phyloP scores from a whole-genome alignment of 345 rosid species.

The Stellera chamaejasme region DNA sequence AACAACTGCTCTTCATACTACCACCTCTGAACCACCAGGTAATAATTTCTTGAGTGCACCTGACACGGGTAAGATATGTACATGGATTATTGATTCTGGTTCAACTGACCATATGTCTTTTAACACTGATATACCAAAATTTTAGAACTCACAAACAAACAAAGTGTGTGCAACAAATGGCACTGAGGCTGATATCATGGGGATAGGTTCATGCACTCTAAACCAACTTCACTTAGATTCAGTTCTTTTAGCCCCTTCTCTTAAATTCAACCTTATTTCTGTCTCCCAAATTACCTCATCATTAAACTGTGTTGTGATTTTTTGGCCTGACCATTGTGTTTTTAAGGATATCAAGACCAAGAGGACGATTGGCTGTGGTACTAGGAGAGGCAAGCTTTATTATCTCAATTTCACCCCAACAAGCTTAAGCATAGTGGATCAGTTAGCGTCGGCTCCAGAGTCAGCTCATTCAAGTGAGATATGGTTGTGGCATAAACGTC shows the following conservation, averaged over 20 bases:
- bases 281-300: background rate
- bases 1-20: background rate
- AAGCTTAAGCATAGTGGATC: background rate
- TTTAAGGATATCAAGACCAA: too few relatives aligned
- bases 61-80: background rate
- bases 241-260: background rate
- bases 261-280: background rate
- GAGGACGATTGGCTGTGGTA: background rate
- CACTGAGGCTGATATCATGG: background rate
- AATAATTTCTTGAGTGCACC: background rate
- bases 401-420: slow-evolving; percentile 4
- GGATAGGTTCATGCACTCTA: background rate
- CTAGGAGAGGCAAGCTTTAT: slow-evolving; percentile 1
- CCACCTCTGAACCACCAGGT: background rate
- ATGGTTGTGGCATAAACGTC: background rate
- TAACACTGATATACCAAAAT: background rate
- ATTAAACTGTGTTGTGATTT: background rate
- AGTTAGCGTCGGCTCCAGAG: background rate
- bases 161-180: background rate
- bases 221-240: background rate
- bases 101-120: slow-evolving; percentile 8
- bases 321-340: too few relatives aligned
- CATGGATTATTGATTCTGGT: slow-evolving; percentile 11
- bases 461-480: background rate
- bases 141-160: background rate